A percentile compares a stretch with the other conserved stretches of the same genome.
Evolutionary conservation across 164 flowering plant genomes (phyloP).

Genomic region (Berberis thunbergii): DNA sequence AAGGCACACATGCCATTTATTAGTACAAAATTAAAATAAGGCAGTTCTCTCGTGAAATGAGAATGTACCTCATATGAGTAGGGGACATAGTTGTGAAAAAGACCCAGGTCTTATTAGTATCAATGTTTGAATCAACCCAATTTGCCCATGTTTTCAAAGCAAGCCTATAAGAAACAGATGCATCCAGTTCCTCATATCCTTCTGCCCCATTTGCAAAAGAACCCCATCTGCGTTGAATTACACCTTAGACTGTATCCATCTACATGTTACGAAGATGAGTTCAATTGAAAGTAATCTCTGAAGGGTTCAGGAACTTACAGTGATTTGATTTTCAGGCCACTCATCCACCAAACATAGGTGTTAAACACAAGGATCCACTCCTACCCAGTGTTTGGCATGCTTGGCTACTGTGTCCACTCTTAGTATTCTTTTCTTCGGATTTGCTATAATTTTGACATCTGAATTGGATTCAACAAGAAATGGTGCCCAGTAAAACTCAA

Average conservation of each 20-base stretch:
- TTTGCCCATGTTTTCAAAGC: constrained; percentile 88
- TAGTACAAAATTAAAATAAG: too few species aligned
- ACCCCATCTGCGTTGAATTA: constrained; percentile 58
- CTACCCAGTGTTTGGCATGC: constrained; percentile 73
- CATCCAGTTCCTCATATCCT: constrained; percentile 65
- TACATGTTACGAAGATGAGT: too few species aligned
- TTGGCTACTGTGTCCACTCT: constrained; percentile 67
- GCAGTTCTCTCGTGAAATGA: not conserved
- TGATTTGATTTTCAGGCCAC: constrained; percentile 54
- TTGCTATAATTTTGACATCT: constrained; percentile 42
- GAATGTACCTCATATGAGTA: constrained; percentile 56
- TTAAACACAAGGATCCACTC: constrained; percentile 82
- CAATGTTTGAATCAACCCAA: constrained; percentile 74
- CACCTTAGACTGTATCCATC: not conserved
- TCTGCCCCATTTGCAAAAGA: constrained; percentile 74
- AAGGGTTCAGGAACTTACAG: constrained; percentile 34
- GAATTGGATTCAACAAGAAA: constrained; percentile 76
- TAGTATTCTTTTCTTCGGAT: constrained; percentile 63
- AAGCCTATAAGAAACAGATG: constrained; percentile 52
- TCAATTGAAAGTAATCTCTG: too few species aligned
- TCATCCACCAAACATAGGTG: constrained; percentile 98
- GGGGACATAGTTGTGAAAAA: constrained; percentile 93
- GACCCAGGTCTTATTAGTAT: constrained; percentile 64
- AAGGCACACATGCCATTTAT: too few species aligned
- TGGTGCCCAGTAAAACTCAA: constrained; percentile 97